These are phyloP conservation scores for Lasiosphaeriaceae sp. DNA, from an alignment of 495 filamentous ascomycete species.

Conservation along the genomic window DNA sequence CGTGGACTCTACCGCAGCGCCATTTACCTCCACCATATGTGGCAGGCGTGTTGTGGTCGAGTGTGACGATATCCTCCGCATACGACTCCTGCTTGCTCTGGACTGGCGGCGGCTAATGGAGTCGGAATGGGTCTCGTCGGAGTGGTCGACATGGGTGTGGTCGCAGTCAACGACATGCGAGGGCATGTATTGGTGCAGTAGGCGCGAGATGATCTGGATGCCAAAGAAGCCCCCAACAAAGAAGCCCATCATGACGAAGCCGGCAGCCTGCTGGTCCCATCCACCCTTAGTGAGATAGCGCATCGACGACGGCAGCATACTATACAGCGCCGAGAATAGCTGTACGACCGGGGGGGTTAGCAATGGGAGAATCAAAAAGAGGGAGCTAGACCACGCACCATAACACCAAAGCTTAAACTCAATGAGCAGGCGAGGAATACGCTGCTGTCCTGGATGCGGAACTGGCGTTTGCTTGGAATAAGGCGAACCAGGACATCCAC, in stretches of 20 bases:
- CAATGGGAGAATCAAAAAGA: not conserved
- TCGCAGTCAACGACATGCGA: constrained; percentile 94
- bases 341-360: constrained; percentile 27
- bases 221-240: constrained; percentile 81
- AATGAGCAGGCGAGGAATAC: constrained; percentile 82
- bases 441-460: constrained; percentile 85
- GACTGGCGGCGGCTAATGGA: constrained; percentile 9
- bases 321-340: constrained; percentile 91
- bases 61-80: constrained; percentile 24
- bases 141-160: constrained; percentile 65
- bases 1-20: constrained; percentile 24
- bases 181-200: constrained; percentile 80
- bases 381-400: constrained; percentile 57
- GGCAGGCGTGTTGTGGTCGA: constrained; percentile 18
- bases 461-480: constrained; percentile 67
- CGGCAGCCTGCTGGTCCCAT: constrained; percentile 60
- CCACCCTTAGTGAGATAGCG: constrained; percentile 67
- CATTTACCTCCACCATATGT: constrained; percentile 18
- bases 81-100: constrained; percentile 12
- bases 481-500: constrained; percentile 71
- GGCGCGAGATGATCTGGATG: constrained; percentile 73
- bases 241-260: constrained; percentile 67
- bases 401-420: constrained; percentile 94
- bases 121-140: constrained; percentile 23
- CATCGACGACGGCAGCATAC: constrained; percentile 85